These are phyloP conservation scores for Centella asiatica DNA, from an alignment of 129 eudicot genomes.

Conservation along the genomic window DNA sequence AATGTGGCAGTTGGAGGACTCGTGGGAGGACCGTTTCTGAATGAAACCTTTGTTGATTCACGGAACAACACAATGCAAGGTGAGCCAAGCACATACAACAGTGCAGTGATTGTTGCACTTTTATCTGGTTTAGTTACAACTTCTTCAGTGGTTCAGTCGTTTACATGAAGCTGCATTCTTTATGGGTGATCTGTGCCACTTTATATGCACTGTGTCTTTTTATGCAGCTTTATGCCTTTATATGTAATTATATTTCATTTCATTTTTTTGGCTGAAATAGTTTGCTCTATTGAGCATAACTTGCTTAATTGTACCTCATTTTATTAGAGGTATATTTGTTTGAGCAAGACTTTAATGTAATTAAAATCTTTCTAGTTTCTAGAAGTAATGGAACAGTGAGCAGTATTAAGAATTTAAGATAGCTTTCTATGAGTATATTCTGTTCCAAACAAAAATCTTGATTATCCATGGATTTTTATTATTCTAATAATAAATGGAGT, in stretches of 20 bases:
- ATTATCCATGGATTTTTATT: too few species aligned
- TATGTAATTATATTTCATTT: too few species aligned
- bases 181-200: background rate
- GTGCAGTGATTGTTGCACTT: conserved; percentile 79
- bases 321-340: background rate
- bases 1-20: conserved; percentile 82
- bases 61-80: conserved; percentile 93
- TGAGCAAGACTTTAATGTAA: background rate
- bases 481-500: too few species aligned
- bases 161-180: conserved; percentile 21
- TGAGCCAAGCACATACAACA: conserved; percentile 86
- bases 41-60: conserved; percentile 71
- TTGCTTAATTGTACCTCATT: background rate
- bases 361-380: too few species aligned
- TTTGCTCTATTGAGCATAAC: background rate
- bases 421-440: too few species aligned
- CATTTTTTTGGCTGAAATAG: background rate
- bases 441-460: too few species aligned
- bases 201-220: conserved; percentile 5
- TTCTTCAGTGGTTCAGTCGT: conserved; percentile 73
- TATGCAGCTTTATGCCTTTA: background rate
- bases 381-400: too few species aligned
- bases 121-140: conserved; percentile 92
- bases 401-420: too few species aligned
- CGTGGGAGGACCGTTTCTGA: conserved; percentile 85